Percentiles rank a stretch among this genome's conserved stretches.
Evolutionary conservation across 2,329 filamentous ascomycete genomes (phyloP).

Genomic region (Colletotrichum sp.): DNA sequence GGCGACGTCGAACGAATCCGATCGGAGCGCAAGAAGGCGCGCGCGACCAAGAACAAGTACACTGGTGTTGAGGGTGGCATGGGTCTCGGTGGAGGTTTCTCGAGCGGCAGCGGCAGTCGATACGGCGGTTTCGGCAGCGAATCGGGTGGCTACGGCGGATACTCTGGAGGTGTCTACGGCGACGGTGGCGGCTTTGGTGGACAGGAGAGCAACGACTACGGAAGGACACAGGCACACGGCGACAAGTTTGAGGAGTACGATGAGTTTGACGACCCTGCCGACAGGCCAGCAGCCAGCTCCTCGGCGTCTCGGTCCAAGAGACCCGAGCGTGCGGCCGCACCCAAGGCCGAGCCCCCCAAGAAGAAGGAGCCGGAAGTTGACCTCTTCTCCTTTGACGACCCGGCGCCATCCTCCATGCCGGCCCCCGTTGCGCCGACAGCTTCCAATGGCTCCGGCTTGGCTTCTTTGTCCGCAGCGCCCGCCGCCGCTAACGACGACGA

Average conservation of each 20-base stretch:
- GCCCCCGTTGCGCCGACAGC: conserved; percentile 47
- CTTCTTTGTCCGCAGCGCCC: conserved; percentile 43
- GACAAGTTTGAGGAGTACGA: conserved; percentile 97
- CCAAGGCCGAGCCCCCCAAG: conserved; percentile 75
- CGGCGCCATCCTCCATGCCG: conserved; percentile 55
- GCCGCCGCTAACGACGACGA: conserved; percentile 61
- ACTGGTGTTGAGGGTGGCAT: conserved; percentile 88
- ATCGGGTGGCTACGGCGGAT: conserved; percentile 70
- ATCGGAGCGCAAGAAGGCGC: conserved; percentile 85
- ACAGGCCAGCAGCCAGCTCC: conserved; percentile 50
- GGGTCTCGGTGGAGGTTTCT: conserved; percentile 64
- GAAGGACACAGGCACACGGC: conserved; percentile 45
- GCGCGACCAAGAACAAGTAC: conserved; percentile 91
- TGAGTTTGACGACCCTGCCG: conserved; percentile 81
- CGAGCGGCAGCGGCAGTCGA: conserved; percentile 54
- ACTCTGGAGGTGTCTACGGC: conserved; percentile 82
- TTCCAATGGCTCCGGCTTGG: conserved; percentile 52
- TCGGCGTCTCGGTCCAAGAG: conserved; percentile 56
- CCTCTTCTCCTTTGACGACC: conserved; percentile 90
- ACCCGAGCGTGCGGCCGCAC: conserved; percentile 49
- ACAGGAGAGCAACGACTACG: conserved; percentile 66
- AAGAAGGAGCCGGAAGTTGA: conserved; percentile 90
- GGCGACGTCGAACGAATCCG: conserved; percentile 90
- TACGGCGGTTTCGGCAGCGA: conserved; percentile 95
- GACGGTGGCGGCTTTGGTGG: conserved; percentile 94